These are phyloP conservation scores for Kingdonia uniflora DNA, from an alignment of 164 flowering plant species.

Conservation along the genomic window DNA sequence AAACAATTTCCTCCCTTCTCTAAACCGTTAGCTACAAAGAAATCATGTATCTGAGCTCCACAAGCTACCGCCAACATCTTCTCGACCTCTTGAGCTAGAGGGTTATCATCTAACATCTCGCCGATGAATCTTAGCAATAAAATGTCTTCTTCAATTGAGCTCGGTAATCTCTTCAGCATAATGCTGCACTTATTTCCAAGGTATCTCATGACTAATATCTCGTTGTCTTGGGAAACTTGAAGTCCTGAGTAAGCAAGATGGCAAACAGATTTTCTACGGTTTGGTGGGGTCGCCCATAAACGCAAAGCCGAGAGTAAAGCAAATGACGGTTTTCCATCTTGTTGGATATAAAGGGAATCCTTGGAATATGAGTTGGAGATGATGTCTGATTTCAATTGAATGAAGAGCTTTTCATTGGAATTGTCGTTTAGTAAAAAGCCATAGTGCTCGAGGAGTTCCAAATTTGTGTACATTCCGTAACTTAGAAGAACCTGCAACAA, in stretches of 20 bases:
- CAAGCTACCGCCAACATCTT: slow-evolving; percentile 8
- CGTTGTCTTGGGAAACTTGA: slow-evolving; percentile 56
- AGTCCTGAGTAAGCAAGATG: slow-evolving; percentile 74
- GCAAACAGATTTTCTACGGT: slow-evolving; percentile 41
- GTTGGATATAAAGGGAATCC: slow-evolving; percentile 56
- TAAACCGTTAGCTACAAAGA: slow-evolving; percentile 26
- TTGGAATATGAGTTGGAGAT: slow-evolving; percentile 47
- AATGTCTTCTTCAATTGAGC: slow-evolving; percentile 50
- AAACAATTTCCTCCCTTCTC: slow-evolving; percentile 4
- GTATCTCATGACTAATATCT: slow-evolving; percentile 50
- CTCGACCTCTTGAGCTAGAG: slow-evolving; percentile 8
- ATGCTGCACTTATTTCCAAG: slow-evolving; percentile 29
- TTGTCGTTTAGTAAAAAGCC: slow-evolving; percentile 70
- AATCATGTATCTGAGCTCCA: slow-evolving; percentile 31
- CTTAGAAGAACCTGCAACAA: slow-evolving; percentile 69
- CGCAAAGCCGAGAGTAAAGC: slow-evolving; percentile 66
- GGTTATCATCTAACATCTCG: slow-evolving; percentile 16
- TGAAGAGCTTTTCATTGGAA: slow-evolving; percentile 71
- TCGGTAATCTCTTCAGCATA: slow-evolving; percentile 39
- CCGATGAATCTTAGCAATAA: slow-evolving; percentile 29
- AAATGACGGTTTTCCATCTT: slow-evolving; percentile 78
- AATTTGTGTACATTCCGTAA: slow-evolving; percentile 83
- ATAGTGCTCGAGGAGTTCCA: slow-evolving; percentile 95
- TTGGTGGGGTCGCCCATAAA: slow-evolving; percentile 56
- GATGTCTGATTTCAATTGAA: slow-evolving; percentile 43